These are phyloP conservation scores for Malus sieversii DNA, from an alignment of 306 rosid genomes.

Conservation along the genomic window DNA sequence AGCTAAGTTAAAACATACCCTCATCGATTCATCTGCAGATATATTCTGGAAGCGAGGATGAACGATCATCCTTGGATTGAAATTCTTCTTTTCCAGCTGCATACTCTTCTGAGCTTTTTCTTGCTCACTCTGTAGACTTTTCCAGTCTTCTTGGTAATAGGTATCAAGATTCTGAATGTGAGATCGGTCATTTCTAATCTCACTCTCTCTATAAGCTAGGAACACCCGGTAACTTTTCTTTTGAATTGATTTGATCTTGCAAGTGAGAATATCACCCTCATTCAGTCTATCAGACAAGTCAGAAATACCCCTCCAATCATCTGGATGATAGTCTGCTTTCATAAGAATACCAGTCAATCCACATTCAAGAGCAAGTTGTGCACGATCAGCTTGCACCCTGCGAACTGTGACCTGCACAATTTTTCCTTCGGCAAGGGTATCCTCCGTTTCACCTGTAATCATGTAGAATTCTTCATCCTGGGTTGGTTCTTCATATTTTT, in stretches of 20 bases:
- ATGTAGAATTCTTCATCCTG: constrained; percentile 80
- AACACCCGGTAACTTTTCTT: constrained; percentile 88
- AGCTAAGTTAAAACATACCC: constrained; percentile 42
- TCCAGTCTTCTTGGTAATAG: constrained; percentile 70
- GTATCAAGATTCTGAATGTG: constrained; percentile 51
- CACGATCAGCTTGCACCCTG: constrained; percentile 65
- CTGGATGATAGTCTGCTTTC: constrained; percentile 69
- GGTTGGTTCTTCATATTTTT: constrained; percentile 90
- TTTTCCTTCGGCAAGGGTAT: constrained; percentile 89
- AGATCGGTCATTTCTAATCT: constrained; percentile 69
- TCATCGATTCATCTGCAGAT: constrained; percentile 85
- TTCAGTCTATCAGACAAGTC: constrained; percentile 78
- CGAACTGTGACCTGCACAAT: constrained; percentile 84
- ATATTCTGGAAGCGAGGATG: constrained; percentile 96
- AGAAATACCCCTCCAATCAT: constrained; percentile 75
- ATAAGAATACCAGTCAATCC: constrained; percentile 93
- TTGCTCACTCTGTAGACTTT: constrained; percentile 66
- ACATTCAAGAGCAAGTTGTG: constrained; percentile 74
- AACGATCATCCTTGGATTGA: constrained; percentile 94
- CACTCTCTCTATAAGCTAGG: constrained; percentile 78
- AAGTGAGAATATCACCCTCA: constrained; percentile 80
- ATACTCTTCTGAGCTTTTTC: constrained; percentile 81
- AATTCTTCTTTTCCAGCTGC: constrained; percentile 83
- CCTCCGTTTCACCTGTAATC: constrained; percentile 95
- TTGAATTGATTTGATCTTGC: constrained; percentile 90